These are phyloP conservation scores for Chrysoporthe cubensis DNA, from an alignment of 2,329 filamentous ascomycete genomes.

Conservation along the genomic window DNA sequence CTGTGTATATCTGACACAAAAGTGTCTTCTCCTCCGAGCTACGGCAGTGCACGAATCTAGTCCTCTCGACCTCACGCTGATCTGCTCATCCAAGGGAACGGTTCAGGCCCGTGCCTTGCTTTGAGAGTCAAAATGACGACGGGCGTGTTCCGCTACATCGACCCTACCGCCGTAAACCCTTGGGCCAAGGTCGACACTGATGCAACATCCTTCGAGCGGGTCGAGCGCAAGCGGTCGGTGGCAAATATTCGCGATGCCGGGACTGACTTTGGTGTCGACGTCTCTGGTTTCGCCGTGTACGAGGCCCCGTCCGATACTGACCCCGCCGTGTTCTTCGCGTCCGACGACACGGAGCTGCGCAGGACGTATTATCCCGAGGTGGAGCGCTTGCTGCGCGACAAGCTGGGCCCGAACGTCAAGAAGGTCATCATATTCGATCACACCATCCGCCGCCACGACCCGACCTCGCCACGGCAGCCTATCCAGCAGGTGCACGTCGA, in stretches of 20 bases:
- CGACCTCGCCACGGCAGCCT: slow-evolving; percentile 62
- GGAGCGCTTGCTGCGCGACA: slow-evolving; percentile 57
- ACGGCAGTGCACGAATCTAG: no score
- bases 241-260: slow-evolving; percentile 58
- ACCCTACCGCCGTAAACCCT: slow-evolving; percentile 58
- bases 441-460: slow-evolving; percentile 63
- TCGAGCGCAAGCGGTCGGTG: slow-evolving; percentile 51
- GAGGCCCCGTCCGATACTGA: slow-evolving; percentile 53
- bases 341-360: slow-evolving; percentile 58
- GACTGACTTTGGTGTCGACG: slow-evolving; percentile 58
- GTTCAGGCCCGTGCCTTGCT: no score
- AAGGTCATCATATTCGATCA: slow-evolving; percentile 74
- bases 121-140: slow-evolving; percentile 7
- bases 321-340: slow-evolving; percentile 48
- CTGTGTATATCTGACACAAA: no score
- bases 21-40: no score
- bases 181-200: slow-evolving; percentile 69
- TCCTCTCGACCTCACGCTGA: no score
- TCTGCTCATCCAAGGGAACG: no score
- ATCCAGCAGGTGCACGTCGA: slow-evolving; percentile 75
- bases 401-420: slow-evolving; percentile 55
- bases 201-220: slow-evolving; percentile 55
- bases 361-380: slow-evolving; percentile 65
- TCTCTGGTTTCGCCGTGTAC: slow-evolving; percentile 61
- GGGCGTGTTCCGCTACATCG: slow-evolving; percentile 62